Evolutionary conservation across 495 filamentous ascomycete species (phyloP), one percentile per base, ranked within the genome.

Genomic region (Parathielavia hyrcaniae): DNA sequence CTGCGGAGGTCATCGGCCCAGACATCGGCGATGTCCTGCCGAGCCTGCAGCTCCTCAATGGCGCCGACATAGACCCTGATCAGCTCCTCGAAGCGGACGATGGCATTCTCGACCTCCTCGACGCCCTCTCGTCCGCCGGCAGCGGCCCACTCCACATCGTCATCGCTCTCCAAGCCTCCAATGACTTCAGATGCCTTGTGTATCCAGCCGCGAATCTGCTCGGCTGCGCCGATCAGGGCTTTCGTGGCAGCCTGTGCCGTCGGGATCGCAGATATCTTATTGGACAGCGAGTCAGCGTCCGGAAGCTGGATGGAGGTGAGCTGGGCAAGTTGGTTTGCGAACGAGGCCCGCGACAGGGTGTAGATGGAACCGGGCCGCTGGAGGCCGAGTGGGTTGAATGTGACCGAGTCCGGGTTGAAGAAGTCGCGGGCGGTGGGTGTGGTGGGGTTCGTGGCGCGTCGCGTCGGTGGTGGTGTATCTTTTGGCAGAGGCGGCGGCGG

Each of bases 111-210:
- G 1, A 97, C 89, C 47, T 91, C 90, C 35, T 86, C 89, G 44
- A 97, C 77, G 10, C 90, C 91, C 66, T 96, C 91, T 60, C 90
- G 82, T 4, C 91, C 91, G 49, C 87, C 93, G 14, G 90, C 91
- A 14, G 92, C 92, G 14, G 93, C 91, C 93, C 93, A 98, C 66
- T 96, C 91, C 20, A 97, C 89, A 64, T 98, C 92, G 71, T 98
- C 93, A 60, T 97, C 91, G 14, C 90, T 86, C 69, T 96, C 89
- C 22, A 97, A 72, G 0, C 90, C 89, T 54, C 76, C 81, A 26
- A 98, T 80, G 11, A 96, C 90, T 57, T 93, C 89, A 0, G 83
- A 86, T 1, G 93, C 91, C 67, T 95, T 95, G 60, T 81, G 79
- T 58, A 97, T 91, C 93, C 93, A 97, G 55, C 84, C 84, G 46